phyloP scores from a whole-genome alignment of 495 filamentous ascomycete genomes.

The Thermothielavioides terrestris region DNA sequence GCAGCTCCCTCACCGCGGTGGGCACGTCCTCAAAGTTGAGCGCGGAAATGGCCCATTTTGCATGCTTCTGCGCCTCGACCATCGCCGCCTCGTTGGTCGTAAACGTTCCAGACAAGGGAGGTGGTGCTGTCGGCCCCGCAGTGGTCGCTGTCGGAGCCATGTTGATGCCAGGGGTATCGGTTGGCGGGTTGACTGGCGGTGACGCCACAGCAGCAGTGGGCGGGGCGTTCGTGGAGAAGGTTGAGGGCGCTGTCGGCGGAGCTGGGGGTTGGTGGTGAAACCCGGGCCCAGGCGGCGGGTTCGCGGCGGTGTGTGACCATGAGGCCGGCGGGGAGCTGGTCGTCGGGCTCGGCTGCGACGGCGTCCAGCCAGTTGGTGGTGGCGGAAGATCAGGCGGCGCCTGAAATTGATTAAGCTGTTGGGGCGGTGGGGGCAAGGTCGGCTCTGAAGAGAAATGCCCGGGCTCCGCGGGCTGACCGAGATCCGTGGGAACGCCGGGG shows the following conservation, averaged over 20 bases:
- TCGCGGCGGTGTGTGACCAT: constrained; percentile 11
- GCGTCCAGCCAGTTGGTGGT: constrained; percentile 12
- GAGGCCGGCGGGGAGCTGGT: constrained; percentile 16
- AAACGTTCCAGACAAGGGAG: constrained; percentile 8
- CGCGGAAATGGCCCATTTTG: constrained; percentile 93
- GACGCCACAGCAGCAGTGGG: constrained; percentile 23
- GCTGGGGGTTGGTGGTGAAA: constrained; percentile 13
- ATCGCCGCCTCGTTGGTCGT: constrained; percentile 66
- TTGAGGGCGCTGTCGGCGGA: constrained; percentile 18
- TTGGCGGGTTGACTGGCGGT: constrained; percentile 20
- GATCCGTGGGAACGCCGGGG: constrained; percentile 26
- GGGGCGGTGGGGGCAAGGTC: constrained; percentile 17
- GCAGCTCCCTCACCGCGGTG: constrained; percentile 81
- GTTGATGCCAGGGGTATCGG: constrained; percentile 15
- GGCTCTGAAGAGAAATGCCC: constrained; percentile 20
- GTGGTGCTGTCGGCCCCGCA: constrained; percentile 8
- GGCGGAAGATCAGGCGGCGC: constrained; percentile 14
- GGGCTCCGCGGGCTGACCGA: constrained; percentile 18
- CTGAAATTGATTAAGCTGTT: constrained; percentile 12
- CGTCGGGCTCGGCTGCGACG: constrained; percentile 14
- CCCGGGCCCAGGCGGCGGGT: not conserved
- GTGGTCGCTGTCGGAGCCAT: constrained; percentile 13
- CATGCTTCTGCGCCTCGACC: constrained; percentile 80
- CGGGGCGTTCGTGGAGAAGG: constrained; percentile 19
- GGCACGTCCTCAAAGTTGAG: constrained; percentile 92